A percentile compares a stretch with the other conserved stretches of the same genome.
These are phyloP conservation scores for Colletotrichum sp. DNA, from an alignment of 2,329 filamentous ascomycete genomes.

Conservation along the genomic window DNA sequence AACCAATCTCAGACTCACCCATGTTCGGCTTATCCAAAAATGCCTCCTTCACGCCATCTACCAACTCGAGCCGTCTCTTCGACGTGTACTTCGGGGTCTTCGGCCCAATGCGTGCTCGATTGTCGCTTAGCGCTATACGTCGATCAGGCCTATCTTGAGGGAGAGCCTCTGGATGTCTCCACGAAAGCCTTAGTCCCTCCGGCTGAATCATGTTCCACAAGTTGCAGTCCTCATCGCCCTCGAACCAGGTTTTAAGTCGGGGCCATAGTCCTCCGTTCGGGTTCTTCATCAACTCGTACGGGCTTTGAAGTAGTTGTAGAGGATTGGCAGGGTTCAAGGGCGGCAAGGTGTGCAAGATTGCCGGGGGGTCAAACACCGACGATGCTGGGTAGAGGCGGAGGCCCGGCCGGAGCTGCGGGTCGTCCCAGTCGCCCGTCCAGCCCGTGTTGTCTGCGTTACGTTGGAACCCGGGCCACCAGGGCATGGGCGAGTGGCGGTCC, in stretches of 20 bases:
- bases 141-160: background rate
- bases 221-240: background rate
- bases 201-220: background rate
- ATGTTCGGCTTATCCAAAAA: background rate
- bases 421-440: background rate
- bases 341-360: background rate
- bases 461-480: conserved; percentile 3
- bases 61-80: background rate
- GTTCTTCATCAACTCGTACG: background rate
- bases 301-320: background rate
- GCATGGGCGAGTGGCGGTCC: conserved; percentile 8
- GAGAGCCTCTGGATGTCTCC: background rate
- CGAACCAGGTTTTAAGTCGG: background rate
- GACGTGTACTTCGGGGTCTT: background rate
- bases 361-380: background rate
- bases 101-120: background rate
- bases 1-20: background rate
- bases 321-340: background rate
- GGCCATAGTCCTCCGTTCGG: background rate
- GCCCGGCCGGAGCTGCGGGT: background rate
- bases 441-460: background rate
- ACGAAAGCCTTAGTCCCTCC: background rate
- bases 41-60: background rate
- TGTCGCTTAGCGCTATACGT: background rate
- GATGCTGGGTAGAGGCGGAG: background rate